These are phyloP conservation scores for Periconia digitata DNA, from an alignment of 2,329 filamentous ascomycete species.

Conservation along the genomic window DNA sequence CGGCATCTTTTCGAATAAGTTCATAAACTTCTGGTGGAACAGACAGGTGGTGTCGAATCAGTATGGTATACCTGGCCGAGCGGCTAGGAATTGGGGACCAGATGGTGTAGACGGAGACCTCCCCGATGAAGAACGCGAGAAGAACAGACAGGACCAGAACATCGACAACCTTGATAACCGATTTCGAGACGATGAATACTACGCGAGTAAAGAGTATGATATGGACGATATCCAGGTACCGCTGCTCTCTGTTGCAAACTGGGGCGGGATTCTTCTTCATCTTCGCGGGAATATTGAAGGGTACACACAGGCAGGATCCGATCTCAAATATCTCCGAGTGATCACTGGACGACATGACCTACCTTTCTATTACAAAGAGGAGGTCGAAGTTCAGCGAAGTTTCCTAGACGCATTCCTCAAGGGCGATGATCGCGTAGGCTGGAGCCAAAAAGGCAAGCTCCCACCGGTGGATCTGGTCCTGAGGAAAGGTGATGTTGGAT, in stretches of 20 bases:
- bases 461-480: slow-evolving; percentile 63
- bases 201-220: slow-evolving; percentile 65
- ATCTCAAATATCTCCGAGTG: slow-evolving; percentile 69
- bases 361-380: slow-evolving; percentile 70
- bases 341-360: slow-evolving; percentile 71
- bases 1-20: slow-evolving; percentile 40
- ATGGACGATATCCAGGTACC: slow-evolving; percentile 68
- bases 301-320: slow-evolving; percentile 63
- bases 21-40: slow-evolving; percentile 64
- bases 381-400: slow-evolving; percentile 66
- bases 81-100: slow-evolving; percentile 54
- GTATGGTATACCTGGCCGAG: slow-evolving; percentile 60
- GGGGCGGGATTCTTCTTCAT: slow-evolving; percentile 70
- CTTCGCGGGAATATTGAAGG: slow-evolving; percentile 70
- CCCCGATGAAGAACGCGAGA: slow-evolving; percentile 52
- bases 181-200: slow-evolving; percentile 66
- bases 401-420: slow-evolving; percentile 75
- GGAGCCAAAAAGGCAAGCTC: slow-evolving; percentile 59
- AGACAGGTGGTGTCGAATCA: slow-evolving; percentile 68
- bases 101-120: slow-evolving; percentile 63
- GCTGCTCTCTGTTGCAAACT: slow-evolving; percentile 67
- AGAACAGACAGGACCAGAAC: slow-evolving; percentile 48
- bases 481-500: slow-evolving; percentile 67
- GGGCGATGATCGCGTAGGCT: slow-evolving; percentile 63
- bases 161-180: slow-evolving; percentile 44